These are phyloP conservation scores for Plasmodium falciparum DNA, from an alignment of 169 alveolate species.

Conservation along the genomic window DNA sequence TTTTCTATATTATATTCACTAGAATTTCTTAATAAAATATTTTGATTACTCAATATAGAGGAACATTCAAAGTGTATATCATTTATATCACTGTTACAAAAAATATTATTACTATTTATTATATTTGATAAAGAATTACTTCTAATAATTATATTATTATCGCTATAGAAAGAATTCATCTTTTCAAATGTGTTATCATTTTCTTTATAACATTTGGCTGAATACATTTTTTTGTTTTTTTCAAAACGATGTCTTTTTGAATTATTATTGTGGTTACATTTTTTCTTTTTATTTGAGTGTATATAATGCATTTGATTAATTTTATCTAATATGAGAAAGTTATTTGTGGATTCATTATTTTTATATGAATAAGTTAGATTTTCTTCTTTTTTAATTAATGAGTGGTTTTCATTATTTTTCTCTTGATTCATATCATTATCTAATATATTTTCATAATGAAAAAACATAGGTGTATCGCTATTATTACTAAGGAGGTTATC, in stretches of 20 bases:
- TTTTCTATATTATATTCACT: background rate
- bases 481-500: background rate
- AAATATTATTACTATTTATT: background rate
- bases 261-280: background rate
- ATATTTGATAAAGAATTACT: conserved; percentile 7
- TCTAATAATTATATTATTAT: conserved; percentile 1
- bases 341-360: conserved; percentile 1
- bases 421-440: background rate
- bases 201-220: conserved; percentile 19
- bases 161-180: background rate
- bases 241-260: background rate
- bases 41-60: background rate
- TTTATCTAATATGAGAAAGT: conserved; percentile 8
- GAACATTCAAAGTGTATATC: background rate
- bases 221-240: conserved; percentile 1
- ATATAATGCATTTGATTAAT: background rate
- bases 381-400: background rate
- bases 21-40: background rate
- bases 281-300: background rate
- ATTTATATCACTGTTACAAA: background rate
- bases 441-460: conserved; percentile 10
- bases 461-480: background rate
- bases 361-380: background rate
- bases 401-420: background rate
- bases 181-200: conserved; percentile 14